Percentiles rank a stretch among this genome's conserved stretches.
These are phyloP conservation scores for Diutina catenulata DNA, from an alignment of 1,139 yeast genomes.

Conservation along the genomic window DNA sequence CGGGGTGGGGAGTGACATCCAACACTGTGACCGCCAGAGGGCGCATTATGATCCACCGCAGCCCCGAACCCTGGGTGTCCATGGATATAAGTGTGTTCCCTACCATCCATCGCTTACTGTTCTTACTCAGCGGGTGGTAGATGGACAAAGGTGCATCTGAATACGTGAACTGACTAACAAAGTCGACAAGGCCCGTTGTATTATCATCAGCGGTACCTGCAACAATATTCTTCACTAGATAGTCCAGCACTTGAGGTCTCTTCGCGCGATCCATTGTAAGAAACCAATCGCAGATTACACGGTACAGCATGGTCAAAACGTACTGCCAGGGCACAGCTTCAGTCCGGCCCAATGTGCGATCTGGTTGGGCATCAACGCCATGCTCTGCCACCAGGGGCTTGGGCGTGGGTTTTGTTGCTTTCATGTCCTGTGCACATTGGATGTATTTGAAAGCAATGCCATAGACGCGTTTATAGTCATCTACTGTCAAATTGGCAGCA, in stretches of 20 bases:
- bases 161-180: conserved; percentile 55
- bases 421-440: conserved; percentile 52
- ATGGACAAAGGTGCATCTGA: conserved; percentile 39
- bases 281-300: conserved; percentile 65
- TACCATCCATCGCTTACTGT: conserved; percentile 12
- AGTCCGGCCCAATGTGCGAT: too few species aligned
- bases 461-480: conserved; percentile 69
- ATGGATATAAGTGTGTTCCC: background rate
- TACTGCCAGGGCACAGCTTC: conserved; percentile 37
- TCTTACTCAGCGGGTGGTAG: conserved; percentile 12
- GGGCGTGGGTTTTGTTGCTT: conserved; percentile 12
- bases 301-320: conserved; percentile 51
- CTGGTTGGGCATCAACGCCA: conserved; percentile 10
- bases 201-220: conserved; percentile 36
- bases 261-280: conserved; percentile 49
- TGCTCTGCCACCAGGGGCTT: background rate
- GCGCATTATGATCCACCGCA: background rate
- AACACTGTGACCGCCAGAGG: conserved; percentile 37
- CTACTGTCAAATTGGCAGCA: conserved; percentile 62
- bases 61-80: background rate
- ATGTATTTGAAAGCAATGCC: conserved; percentile 76
- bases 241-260: conserved; percentile 49
- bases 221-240: conserved; percentile 47
- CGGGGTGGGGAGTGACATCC: conserved; percentile 30
- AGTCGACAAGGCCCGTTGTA: conserved; percentile 54